Conservation (phyloP, 1,139 yeast genomes). For the Tardiomyces blankii region DNA sequence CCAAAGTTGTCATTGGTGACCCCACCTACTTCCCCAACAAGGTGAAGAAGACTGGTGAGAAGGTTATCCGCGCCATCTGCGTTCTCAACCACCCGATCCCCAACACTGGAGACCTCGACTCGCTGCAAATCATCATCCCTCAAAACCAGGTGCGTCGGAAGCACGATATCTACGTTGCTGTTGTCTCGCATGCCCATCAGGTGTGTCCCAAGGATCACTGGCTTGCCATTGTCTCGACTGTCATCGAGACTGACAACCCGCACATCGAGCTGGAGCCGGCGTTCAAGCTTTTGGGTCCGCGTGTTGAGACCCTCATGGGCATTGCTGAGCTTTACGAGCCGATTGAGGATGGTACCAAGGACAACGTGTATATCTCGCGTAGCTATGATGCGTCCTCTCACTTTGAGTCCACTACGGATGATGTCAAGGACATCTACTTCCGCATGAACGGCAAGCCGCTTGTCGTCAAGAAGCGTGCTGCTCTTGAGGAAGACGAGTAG, state of each 20-base stretch:
- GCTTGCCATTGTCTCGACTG: conserved; percentile 88
- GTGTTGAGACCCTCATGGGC: conserved; percentile 86
- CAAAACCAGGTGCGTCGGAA: conserved; percentile 92
- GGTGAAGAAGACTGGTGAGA: conserved; percentile 75
- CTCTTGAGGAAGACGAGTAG: conserved; percentile 53
- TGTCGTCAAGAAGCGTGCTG: conserved; percentile 66
- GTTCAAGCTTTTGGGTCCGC: conserved; percentile 73
- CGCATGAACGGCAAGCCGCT: conserved; percentile 89
- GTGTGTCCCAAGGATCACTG: conserved; percentile 86
- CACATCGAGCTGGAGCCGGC: conserved; percentile 93
- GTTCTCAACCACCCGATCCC: conserved; percentile 85
- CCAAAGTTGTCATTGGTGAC: conserved; percentile 93
- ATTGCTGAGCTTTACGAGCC: conserved; percentile 91
- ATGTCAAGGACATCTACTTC: conserved; percentile 85
- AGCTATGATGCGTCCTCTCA: conserved; percentile 94
- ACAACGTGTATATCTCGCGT: conserved; percentile 71
- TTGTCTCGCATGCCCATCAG: conserved; percentile 80
- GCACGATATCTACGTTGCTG: conserved; percentile 90
- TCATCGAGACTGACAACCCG: conserved; percentile 89
- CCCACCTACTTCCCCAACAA: conserved; percentile 95
- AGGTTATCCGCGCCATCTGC: conserved; percentile 92
- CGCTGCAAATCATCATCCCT: conserved; percentile 89
- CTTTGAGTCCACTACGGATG: conserved; percentile 93
- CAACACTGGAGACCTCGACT: conserved; percentile 71
- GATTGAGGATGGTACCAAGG: conserved; percentile 64